Evolutionary conservation across 768 basidiomycete genomes (phyloP), one percentile per base, ranked within the genome.

Genomic region (Podaxis carcinomalis): DNA sequence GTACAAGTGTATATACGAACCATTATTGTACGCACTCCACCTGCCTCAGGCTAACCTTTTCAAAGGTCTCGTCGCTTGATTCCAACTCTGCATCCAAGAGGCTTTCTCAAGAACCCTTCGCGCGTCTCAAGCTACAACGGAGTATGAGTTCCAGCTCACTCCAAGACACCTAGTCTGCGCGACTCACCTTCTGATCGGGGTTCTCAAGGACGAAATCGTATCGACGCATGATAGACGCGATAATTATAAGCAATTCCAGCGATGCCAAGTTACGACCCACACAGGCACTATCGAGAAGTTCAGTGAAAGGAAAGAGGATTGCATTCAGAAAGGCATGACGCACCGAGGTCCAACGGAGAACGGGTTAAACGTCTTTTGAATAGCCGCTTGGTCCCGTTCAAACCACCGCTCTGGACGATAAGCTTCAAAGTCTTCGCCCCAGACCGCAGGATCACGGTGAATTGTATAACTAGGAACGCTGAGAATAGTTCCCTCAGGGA

Each of bases 51-150:
- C 9, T 21, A 6, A 3, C 32, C 16, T 14, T 2, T 36, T 65
- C 62, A 71, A 51, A 71, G 51, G 58, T 84, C 80, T 59, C 91
- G 80, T 50, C 86, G 82, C 71, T 80, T 85, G 67, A 94, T 81
- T 23, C 92, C 90, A 47, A 94, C 86, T 56, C 70, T 75, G 68
- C 92, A 93, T 19, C 73, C 77, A 32, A 90, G 72, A 0, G 93
- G 93, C 76, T 95, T 95, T 65, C 93, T 79, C 63, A 95, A 75
- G 77, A 96, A 95, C 2, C 94, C 94, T 75, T 96, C 93, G 14
- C 84, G 77, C 1, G 88, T 92, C 39, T 83, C 78, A 57, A 95
- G 74, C 87, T 92, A 67, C 14, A 21, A 10, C 13, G 25, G 4
- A 23, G 19, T 11, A 13, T 54, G 19, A 40, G 37, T 21, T 28